phyloP scores from a whole-genome alignment of 768 basidiomycete genomes.

The Podaxis sp. region DNA sequence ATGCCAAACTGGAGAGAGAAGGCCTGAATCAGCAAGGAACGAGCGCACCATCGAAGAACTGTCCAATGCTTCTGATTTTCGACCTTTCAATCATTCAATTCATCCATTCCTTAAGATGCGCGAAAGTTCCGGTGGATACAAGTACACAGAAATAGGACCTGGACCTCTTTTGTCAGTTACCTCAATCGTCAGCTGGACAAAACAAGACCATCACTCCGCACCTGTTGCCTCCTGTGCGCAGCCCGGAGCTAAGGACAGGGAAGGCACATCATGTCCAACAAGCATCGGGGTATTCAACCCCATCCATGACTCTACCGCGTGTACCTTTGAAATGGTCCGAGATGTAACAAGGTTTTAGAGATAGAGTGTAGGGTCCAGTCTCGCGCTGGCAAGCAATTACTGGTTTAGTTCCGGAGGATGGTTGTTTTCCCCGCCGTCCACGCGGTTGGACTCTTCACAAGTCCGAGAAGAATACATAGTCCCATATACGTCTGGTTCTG shows the following conservation, averaged over 20 bases:
- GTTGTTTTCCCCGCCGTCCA: background rate
- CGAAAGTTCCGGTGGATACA: constrained; percentile 2
- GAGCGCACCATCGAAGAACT: constrained; percentile 10
- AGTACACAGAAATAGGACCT: background rate
- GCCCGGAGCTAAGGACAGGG: background rate
- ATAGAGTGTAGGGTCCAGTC: background rate
- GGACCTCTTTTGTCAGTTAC: background rate
- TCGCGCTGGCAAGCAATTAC: background rate
- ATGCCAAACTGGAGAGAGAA: background rate
- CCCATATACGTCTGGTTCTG: background rate
- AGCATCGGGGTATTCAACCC: background rate
- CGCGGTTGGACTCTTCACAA: background rate
- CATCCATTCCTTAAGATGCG: background rate
- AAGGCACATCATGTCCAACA: background rate
- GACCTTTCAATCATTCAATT: constrained; percentile 11
- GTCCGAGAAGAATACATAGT: background rate
- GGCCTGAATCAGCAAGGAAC: constrained; percentile 11
- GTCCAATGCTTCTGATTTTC: constrained; percentile 15
- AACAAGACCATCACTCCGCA: no score
- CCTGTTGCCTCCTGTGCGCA: background rate
- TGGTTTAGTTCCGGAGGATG: background rate
- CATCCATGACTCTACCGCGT: background rate
- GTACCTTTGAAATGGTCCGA: background rate
- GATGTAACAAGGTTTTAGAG: background rate
- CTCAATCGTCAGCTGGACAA: background rate